Evolutionary conservation across 192 early-diverging fungal genomes (phyloP).

Genomic region (Coemansia sp.): DNA sequence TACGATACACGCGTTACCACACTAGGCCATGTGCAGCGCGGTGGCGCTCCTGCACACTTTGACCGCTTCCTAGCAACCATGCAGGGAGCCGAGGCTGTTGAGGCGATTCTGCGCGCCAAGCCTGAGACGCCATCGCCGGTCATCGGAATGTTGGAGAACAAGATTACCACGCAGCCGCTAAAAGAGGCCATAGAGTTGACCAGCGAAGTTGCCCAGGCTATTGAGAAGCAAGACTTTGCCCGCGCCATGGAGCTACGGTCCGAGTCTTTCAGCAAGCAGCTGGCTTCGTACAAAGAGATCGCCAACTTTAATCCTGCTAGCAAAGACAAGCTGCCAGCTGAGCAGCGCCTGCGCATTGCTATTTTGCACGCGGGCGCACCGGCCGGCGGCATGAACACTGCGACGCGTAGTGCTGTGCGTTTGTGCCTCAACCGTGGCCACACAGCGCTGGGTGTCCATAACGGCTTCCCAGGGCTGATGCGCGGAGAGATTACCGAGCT

Average conservation of each 20-base stretch:
- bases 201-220: slow-evolving; percentile 80
- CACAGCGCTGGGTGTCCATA: slow-evolving; percentile 81
- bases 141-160: slow-evolving; percentile 91
- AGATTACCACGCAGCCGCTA: slow-evolving; percentile 78
- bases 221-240: slow-evolving; percentile 77
- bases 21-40: slow-evolving; percentile 93
- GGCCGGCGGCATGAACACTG: slow-evolving; percentile 97
- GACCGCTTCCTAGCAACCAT: slow-evolving; percentile 92
- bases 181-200: slow-evolving; percentile 93
- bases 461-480: slow-evolving; percentile 89
- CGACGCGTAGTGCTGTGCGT: slow-evolving; percentile 82
- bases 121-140: slow-evolving; percentile 86
- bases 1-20: slow-evolving; percentile 93
- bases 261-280: slow-evolving; percentile 73
- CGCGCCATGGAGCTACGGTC: slow-evolving; percentile 89
- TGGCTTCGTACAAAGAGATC: slow-evolving; percentile 63
- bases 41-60: slow-evolving; percentile 84
- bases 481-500: slow-evolving; percentile 76
- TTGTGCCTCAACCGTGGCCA: slow-evolving; percentile 87
- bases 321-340: slow-evolving; percentile 45
- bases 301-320: slow-evolving; percentile 48
- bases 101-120: slow-evolving; percentile 82
- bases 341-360: slow-evolving; percentile 73
- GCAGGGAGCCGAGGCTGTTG: slow-evolving; percentile 92
- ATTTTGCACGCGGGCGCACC: slow-evolving; percentile 94